A percentile compares a stretch with the other conserved stretches of the same genome.
Conservation (phyloP, 805 yeast species). For the Diddensiella santjacobensis region DNA sequence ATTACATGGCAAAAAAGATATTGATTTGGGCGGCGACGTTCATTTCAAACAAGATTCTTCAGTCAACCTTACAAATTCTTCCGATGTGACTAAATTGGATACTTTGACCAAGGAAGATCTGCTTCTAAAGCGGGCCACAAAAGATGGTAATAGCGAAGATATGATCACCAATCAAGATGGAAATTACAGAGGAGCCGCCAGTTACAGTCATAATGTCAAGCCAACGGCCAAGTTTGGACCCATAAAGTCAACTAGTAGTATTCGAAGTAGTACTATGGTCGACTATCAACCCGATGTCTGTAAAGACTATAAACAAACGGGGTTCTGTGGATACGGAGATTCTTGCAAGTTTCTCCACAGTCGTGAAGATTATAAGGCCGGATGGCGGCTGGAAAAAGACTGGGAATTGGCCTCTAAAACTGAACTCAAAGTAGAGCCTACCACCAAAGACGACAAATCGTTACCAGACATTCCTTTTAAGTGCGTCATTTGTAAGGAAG, state of each 20-base stretch:
- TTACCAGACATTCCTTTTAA: conserved; percentile 46
- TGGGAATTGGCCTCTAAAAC: conserved; percentile 50
- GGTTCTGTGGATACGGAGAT: conserved; percentile 96
- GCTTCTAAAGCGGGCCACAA: conserved; percentile 5
- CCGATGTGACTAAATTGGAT: conserved; percentile 28
- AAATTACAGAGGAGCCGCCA: conserved; percentile 17
- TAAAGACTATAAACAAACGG: conserved; percentile 85
- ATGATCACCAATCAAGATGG: conserved; percentile 16
- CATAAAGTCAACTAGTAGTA: conserved; percentile 40
- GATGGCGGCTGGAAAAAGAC: conserved; percentile 61
- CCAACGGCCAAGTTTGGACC: conserved; percentile 34
- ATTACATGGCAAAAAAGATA: no score
- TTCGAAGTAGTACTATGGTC: conserved; percentile 62
- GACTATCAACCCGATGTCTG: conserved; percentile 95
- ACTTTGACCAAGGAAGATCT: conserved; percentile 21
- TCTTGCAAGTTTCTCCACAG: conserved; percentile 92
- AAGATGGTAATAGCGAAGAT: conserved; percentile 1
- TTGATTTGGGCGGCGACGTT: conserved; percentile 17
- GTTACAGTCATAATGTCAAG: conserved; percentile 16
- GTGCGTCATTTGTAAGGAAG: conserved; percentile 57
- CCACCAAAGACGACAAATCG: conserved; percentile 20
- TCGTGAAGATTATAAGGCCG: conserved; percentile 76
- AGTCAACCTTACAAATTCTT: not conserved
- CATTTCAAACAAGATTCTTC: conserved; percentile 7
- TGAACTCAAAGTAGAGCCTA: conserved; percentile 14